Base-by-base conservation (phyloP, 805 yeast genomes). In the Wickerhamiella dianesei region DNA sequence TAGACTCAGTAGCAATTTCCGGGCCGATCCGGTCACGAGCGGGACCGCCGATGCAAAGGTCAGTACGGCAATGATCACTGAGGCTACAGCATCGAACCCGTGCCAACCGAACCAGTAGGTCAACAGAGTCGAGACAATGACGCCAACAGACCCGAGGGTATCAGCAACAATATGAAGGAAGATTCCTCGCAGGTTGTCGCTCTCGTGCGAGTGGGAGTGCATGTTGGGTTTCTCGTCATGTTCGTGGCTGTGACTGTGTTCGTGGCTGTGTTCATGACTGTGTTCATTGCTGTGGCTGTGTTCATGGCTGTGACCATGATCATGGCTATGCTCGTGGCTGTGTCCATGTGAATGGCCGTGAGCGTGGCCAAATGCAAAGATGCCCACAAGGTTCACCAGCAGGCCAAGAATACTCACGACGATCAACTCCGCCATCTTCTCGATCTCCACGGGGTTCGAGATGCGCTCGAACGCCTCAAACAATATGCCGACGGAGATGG, bases 111-210 rank as follows among this genome's bases (percentile, higher is more conserved):
- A 80, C 32, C 77, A 57, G 49, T 79, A 76, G 6, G 89, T 82
- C 37, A 92, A 65, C 3, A 86, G 46, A 0, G 98, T 89, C 0
- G 96, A 87, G 1, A 86, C 63, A n/a, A 92, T 88, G 16, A 94
- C 99, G 4, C 97, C 97, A 0, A 88, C 94, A 0, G 97, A 89
- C 0, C 99, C 99, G 37, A 92, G 67, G 0, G 97, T 88, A 58
- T 92, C 99, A 0, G 99, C 99, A 41, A 92, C 61, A 25, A 92
- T 83, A 56, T 92, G 99, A 41, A 92, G 67, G 58, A 92, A 92
- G 3, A 92, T 85, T 13, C 99, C 99, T 48, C 81, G 79, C 94
- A 89, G 83, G 61, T 89, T 89, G 39, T 75, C 80, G 54, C 76
- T 74, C n/a, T 60, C 55, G 35, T 48, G 48, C 9, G 44, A 43